Evolutionary conservation across 2,329 filamentous ascomycete species (phyloP), one percentile per base, ranked within the genome.

Genomic region (Pleomassaria siparia): DNA sequence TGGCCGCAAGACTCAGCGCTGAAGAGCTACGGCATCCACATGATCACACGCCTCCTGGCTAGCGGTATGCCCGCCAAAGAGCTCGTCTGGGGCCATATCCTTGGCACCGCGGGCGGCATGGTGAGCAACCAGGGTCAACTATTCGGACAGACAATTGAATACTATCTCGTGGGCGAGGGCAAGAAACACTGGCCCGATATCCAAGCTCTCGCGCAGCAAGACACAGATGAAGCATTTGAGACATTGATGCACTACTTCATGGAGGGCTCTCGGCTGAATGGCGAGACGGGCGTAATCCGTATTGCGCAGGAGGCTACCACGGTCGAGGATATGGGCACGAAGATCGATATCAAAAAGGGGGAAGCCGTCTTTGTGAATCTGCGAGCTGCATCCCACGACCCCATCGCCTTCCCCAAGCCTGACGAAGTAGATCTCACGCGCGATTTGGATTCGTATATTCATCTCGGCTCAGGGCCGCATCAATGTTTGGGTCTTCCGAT

Each of bases 41-140:
- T 84, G 72, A 79, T 84, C 50, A 64, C 78, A 44, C 74, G 76
- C 11, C 69, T 84, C 9, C 69, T 80, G 15, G 72, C 74, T 30
- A 73, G 71, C 7, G 72, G 74, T 7, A 69, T 75, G 46, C 69
- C 74, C 1, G 63, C 75, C 5, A 67, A 78, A 21, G 73, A 80
- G 16, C 71, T 83, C 21, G 79, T 82, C 24, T 81, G 77, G 76
- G 77, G 76, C 32, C 77, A 83, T 45, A 77, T 84, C 44, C 72
- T 84, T 33, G 80, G 80, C 25, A 82, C 80, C 0, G 79, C 79
- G 1, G 79, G 77, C 21, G 78, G 78, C 29, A 68, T 70, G 62
- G 78, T 81, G 3, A 72, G 76, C 2, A 82, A 81, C 47, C 80
- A 83, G 57, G 79, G 77, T 7, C 79, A 82, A 49, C 74, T 83